Conservation (phyloP, 345 rosid genomes). For the Eutrema japonicum region DNA sequence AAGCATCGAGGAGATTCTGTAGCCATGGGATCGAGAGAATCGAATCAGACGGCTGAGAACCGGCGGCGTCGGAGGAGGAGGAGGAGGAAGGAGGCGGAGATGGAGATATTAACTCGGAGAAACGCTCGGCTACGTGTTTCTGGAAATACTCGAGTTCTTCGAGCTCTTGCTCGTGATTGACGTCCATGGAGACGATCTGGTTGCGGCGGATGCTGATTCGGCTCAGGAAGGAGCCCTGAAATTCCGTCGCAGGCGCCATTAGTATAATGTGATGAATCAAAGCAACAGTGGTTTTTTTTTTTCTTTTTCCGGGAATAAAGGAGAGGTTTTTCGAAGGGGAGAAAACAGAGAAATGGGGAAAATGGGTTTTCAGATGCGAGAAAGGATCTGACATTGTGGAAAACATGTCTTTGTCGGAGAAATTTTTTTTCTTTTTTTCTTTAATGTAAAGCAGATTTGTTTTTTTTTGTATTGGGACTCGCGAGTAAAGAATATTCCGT, state of each 20-base stretch:
- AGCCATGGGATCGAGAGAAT: conserved; percentile 83
- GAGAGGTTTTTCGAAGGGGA: conserved; percentile 16
- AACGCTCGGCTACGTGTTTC: conserved; percentile 67
- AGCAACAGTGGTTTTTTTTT: neutral
- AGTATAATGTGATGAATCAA: neutral
- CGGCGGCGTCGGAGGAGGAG: neutral
- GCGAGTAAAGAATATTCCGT: conserved; percentile 36
- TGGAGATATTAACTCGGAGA: conserved; percentile 56
- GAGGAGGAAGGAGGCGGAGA: conserved; percentile 16
- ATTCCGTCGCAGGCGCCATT: conserved; percentile 68
- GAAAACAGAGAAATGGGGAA: neutral
- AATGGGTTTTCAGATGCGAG: conserved; percentile 22
- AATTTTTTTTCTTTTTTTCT: conserved; percentile 2
- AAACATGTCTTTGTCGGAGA: conserved; percentile 43
- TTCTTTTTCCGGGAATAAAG: conserved; percentile 30
- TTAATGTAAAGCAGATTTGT: neutral
- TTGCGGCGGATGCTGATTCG: conserved; percentile 87
- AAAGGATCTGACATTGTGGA: conserved; percentile 34
- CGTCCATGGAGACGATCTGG: conserved; percentile 83
- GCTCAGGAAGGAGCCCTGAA: conserved; percentile 78
- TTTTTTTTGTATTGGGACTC: neutral
- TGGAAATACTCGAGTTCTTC: conserved; percentile 87
- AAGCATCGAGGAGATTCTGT: conserved; percentile 71
- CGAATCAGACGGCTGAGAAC: conserved; percentile 36
- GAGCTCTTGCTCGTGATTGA: conserved; percentile 74